Evolutionary conservation across 345 rosid species (phyloP), one percentile per base, ranked within the genome.

Genomic region (Microthlaspi erraticum): DNA sequence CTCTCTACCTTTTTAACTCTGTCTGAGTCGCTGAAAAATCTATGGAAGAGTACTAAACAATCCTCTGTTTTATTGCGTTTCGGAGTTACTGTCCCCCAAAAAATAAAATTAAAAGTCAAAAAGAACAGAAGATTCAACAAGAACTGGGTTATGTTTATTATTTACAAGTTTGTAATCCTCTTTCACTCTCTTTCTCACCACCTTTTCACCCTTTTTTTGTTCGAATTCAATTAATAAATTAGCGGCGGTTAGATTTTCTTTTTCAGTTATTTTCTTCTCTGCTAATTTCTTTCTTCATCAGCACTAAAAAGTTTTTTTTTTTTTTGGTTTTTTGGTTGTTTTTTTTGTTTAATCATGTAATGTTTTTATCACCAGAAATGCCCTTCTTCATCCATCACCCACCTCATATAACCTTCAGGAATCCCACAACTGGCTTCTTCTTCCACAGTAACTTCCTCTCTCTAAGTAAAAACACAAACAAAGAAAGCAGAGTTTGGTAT

Each of bases 311-410:
- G 18, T 18, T 6, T 42, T n/a, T 39, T 17, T 10, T 58, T 1
- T 37, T 7, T 2, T 20, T 16, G 2, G 3, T 29, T 32, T 4
- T 10, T 39, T 16, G 18, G 4, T 18, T 44, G 29, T 11, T 36
- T 29, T 5, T 14, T 10, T 12, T 56, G 42, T 10, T 36, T 16
- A 39, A n/a, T 33, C 5, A 23, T 48, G 7, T 11, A 7, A 0
- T 8, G 29, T 38, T 44, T 14, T 42, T 41, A 26, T 76, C 75
- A 76, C 71, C 75, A 76, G 71, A 76, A 76, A 70, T 76, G 71
- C 5, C 61, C 50, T 0, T 78, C 91, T 41, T 90, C 97, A 13
- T 85, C 65, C 29, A 70, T 80, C 42, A 94, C 89, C 99, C 99
- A 94, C 50, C 77, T 76, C 33, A 44, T 64, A 50, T 88, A 94